Conservation (phyloP, 768 basidiomycete genomes). For the Collybiopsis luxurians region DNA sequence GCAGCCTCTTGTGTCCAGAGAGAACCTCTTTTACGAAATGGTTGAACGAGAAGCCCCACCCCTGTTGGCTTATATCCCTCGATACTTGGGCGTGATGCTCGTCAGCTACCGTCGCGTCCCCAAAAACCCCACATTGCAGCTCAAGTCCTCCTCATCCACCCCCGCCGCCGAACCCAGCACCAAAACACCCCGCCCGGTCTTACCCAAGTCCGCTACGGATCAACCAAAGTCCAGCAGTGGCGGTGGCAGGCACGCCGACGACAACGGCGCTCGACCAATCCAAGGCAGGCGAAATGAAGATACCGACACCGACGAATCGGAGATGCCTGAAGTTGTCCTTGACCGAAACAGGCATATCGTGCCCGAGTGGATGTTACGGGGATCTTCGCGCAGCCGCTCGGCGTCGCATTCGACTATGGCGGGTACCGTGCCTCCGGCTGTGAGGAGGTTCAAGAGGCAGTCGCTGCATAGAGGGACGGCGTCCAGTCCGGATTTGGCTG, state of each 20-base stretch:
- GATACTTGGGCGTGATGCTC: slow-evolving; percentile 97
- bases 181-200: slow-evolving; percentile 1
- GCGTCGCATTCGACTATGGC: slow-evolving; percentile 43
- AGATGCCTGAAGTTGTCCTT: slow-evolving; percentile 92
- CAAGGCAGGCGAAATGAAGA: too few relatives aligned
- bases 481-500: slow-evolving; percentile 65
- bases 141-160: slow-evolving; percentile 8
- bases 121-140: slow-evolving; percentile 27
- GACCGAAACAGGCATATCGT: slow-evolving; percentile 95
- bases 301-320: slow-evolving; percentile 53
- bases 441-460: slow-evolving; percentile 36
- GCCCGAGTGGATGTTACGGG: slow-evolving; percentile 84
- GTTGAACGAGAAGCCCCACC: slow-evolving; percentile 94
- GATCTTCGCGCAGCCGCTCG: slow-evolving; percentile 42
- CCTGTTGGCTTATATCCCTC: slow-evolving; percentile 91
- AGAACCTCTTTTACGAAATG: slow-evolving; percentile 97
- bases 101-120: slow-evolving; percentile 89
- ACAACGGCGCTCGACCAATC: too few relatives aligned
- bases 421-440: slow-evolving; percentile 24
- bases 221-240: neutral
- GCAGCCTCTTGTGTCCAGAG: slow-evolving; percentile 93
- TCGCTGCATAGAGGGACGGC: slow-evolving; percentile 53
- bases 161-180: neutral
- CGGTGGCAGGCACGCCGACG: neutral
- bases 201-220: neutral